Evolutionary conservation across 331 rosid species (phyloP).

Genomic region (Dryas integrifolia): DNA sequence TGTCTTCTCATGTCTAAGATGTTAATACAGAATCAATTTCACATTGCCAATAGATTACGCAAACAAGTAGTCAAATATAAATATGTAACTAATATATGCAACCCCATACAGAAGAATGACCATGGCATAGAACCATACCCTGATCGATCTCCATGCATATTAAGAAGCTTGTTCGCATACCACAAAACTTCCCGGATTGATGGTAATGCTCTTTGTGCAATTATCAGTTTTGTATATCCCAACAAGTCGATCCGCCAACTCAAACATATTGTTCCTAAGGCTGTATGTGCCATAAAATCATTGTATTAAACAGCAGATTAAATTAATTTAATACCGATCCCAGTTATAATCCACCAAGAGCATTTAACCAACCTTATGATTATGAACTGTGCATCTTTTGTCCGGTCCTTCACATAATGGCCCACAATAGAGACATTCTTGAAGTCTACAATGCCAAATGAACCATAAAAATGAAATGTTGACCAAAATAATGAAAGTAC

Average conservation of each 20-base stretch:
- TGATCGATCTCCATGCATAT: neutral
- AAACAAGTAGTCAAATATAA: conserved; percentile 13
- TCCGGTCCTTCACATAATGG: conserved; percentile 90
- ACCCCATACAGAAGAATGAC: neutral
- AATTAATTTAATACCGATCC: conserved; percentile 1
- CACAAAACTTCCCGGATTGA: conserved; percentile 72
- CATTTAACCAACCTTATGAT: conserved; percentile 67
- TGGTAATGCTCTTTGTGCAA: conserved; percentile 91
- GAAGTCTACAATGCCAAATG: conserved; percentile 56
- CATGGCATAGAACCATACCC: neutral
- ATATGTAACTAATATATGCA: neutral
- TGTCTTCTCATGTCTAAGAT: neutral
- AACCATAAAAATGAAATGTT: conserved; percentile 24
- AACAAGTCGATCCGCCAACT: conserved; percentile 85
- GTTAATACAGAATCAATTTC: neutral
- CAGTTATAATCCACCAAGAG: neutral
- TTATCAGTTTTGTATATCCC: conserved; percentile 93
- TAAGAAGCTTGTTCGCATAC: conserved; percentile 63
- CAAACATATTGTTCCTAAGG: conserved; percentile 91
- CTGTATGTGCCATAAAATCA: conserved; percentile 38
- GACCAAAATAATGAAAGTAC: neutral
- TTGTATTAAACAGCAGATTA: neutral
- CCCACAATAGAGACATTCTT: conserved; percentile 92
- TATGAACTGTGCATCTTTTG: conserved; percentile 86
- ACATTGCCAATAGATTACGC: conserved; percentile 23